Base-by-base conservation (phyloP, 208 protist genomes). In the Herpetomonas tarakana region DNA sequence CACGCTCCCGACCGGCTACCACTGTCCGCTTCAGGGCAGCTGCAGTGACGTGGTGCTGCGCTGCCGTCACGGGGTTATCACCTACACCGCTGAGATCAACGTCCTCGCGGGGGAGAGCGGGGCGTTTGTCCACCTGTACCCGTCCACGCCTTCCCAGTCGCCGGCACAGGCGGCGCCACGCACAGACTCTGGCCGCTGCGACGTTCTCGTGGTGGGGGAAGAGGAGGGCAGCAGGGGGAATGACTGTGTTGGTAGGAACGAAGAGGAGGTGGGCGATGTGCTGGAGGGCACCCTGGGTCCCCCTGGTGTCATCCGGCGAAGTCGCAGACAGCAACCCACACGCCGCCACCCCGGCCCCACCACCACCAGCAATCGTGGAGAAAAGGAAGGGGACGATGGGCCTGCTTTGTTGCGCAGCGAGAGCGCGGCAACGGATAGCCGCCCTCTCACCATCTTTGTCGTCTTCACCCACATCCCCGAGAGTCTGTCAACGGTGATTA, bases 391-490 rank as follows among this genome's bases (percentile, higher is more conserved):
- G 11, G 45, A 24, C 19, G 27, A 26, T 46, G 38, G 30, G 24
- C 27, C 62, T 28, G 21, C 52, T 7, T 39, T 6, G 22, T 14
- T 60, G 18, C 38, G 31, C 28, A 45, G 38, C 16, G 28, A 22
- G 12, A 31, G n/a, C 53, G 52, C 16, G 47, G 52, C 52, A 38
- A 63, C 45, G 26, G 62, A 65, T 31, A 51, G 44, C 41, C 77
- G 81, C 11, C 78, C 78, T 9, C 59, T 91, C 19, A 60, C 68
- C 16, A 51, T 93, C 39, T 88, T 88, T 49, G 80, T 91, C 1
- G 71, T 76, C 9, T 56, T 65, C 45, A 74, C 21, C 26, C 71
- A 70, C 52, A 68, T 75, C 4, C 58, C 61, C 0, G 76, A 83
- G 63, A 79, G 72, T 35, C 52, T 82, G 25, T 81, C 82, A 47